Percentiles rank a stretch among this genome's conserved stretches.
phyloP scores from a whole-genome alignment of 805 yeast species.

The Suhomyces kilbournensis region DNA sequence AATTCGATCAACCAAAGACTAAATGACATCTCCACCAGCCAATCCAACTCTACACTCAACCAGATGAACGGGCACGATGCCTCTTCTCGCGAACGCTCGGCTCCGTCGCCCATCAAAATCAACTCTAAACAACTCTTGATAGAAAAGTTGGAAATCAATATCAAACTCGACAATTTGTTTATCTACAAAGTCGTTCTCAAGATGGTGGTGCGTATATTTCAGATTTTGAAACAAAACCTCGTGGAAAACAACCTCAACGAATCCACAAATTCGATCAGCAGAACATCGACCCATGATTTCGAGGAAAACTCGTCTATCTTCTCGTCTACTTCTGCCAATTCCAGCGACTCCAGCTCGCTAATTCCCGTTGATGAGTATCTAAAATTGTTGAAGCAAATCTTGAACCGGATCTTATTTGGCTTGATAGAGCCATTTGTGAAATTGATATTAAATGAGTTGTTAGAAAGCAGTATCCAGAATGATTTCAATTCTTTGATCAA shows the following conservation, averaged over 20 bases:
- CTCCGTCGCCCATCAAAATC: constrained; percentile 37
- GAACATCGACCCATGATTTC: constrained; percentile 2
- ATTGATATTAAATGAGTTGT: constrained; percentile 28
- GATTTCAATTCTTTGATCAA: constrained; percentile 30
- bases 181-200: constrained; percentile 34
- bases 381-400: constrained; percentile 23
- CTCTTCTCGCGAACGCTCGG: constrained; percentile 6
- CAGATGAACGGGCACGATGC: constrained; percentile 6
- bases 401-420: constrained; percentile 31
- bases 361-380: constrained; percentile 32
- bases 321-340: constrained; percentile 26
- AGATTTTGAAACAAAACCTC: constrained; percentile 25
- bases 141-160: constrained; percentile 44
- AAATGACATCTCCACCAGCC: constrained; percentile 10
- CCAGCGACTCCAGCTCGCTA: constrained; percentile 20
- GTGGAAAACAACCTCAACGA: constrained; percentile 7
- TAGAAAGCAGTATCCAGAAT: constrained; percentile 25
- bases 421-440: constrained; percentile 37
- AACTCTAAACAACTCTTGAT: constrained; percentile 40
- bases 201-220: constrained; percentile 26
- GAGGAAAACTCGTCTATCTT: constrained; percentile 37
- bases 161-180: constrained; percentile 37
- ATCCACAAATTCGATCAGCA: neutral
- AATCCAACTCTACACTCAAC: constrained; percentile 12
- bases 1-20: constrained; percentile 4